Percentiles rank a stretch among this genome's conserved stretches.
phyloP scores from a whole-genome alignment of 805 yeast species.

The Millerago galiae region DNA sequence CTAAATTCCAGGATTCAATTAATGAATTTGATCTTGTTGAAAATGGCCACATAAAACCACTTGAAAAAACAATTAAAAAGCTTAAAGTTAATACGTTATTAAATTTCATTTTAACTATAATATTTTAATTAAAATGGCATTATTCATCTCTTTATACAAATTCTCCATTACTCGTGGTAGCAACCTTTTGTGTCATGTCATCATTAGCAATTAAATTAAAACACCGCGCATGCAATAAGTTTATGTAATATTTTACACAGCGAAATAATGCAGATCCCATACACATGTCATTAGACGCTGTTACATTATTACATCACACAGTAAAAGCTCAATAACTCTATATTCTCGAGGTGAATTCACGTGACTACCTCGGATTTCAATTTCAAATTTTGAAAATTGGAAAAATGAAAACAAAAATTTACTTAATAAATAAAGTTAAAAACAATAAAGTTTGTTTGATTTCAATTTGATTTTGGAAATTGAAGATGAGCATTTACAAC shows the following conservation, averaged over 20 bases:
- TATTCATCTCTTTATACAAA: too few species aligned
- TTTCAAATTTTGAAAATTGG: background rate
- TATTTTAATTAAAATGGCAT: too few species aligned
- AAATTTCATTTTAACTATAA: background rate
- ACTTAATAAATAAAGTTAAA: background rate
- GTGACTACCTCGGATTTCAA: background rate
- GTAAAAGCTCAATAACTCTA: too few species aligned
- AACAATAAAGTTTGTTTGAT: background rate
- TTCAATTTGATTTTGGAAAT: background rate
- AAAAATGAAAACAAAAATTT: background rate
- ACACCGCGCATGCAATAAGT: too few species aligned
- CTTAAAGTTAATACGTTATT: background rate
- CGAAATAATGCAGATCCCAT: too few species aligned
- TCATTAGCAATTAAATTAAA: too few species aligned
- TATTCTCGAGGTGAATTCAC: background rate
- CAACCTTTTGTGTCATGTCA: too few species aligned
- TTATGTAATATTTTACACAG: too few species aligned
- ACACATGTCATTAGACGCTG: background rate
- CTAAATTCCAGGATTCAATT: slow-evolving; percentile 26
- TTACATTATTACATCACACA: too few species aligned
- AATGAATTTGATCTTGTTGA: slow-evolving; percentile 3
- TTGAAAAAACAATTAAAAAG: background rate
- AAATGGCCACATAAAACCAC: slow-evolving; percentile 1
- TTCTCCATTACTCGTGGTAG: too few species aligned
- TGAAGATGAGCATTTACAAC: slow-evolving; percentile 3